Conservation (phyloP, 225 moss, liverwort and hornwort species). For the Thuidium tamariscinum region DNA sequence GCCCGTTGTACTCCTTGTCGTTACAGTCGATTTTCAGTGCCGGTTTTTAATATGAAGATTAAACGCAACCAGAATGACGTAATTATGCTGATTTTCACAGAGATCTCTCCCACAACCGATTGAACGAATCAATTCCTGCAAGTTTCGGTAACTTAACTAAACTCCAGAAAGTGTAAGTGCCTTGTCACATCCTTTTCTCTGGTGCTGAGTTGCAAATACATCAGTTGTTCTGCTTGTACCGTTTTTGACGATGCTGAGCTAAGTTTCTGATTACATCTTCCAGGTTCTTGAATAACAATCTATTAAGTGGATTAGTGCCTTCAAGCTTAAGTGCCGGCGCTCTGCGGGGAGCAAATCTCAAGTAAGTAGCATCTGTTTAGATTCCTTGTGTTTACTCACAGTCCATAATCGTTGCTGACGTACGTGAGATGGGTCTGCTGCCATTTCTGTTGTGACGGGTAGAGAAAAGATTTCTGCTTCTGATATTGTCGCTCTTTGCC, state of each 20-base stretch:
- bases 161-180: slow-evolving; percentile 59
- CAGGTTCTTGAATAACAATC: slow-evolving; percentile 74
- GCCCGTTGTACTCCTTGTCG: neutral
- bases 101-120: slow-evolving; percentile 56
- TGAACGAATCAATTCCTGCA: slow-evolving; percentile 60
- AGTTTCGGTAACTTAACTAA: slow-evolving; percentile 47
- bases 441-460: neutral
- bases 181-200: neutral
- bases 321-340: slow-evolving; percentile 48
- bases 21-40: neutral
- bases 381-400: neutral
- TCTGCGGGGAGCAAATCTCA: slow-evolving; percentile 63
- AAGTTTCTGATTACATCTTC: neutral
- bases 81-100: slow-evolving; percentile 13
- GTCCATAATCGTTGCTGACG: neutral
- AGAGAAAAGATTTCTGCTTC: neutral
- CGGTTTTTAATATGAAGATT: neutral
- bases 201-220: neutral
- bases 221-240: neutral
- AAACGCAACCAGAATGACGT: neutral
- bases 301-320: slow-evolving; percentile 67
- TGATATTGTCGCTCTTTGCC: neutral
- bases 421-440: neutral
- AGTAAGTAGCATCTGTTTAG: slow-evolving; percentile 22
- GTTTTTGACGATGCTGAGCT: neutral